Percentiles rank a stretch among this genome's conserved stretches.
These are phyloP conservation scores for Acanthamoeba sp. DNA, from an alignment of 208 protist genomes.

Conservation along the genomic window DNA sequence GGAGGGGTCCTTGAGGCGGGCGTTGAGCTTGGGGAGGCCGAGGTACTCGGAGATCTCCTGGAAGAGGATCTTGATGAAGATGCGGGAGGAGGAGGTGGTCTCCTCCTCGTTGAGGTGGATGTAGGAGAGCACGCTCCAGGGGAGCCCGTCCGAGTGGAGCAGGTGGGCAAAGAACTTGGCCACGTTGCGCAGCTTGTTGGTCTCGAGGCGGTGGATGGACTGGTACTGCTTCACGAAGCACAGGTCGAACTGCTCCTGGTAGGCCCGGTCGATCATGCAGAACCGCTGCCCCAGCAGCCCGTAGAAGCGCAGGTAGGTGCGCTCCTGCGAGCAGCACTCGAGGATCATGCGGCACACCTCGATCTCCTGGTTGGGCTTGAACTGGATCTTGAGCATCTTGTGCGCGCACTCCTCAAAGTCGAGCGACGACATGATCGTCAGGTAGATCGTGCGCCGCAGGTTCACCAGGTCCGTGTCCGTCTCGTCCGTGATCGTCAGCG, in stretches of 20 bases:
- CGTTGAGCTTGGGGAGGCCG: conserved; percentile 87
- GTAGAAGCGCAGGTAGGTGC: conserved; percentile 96
- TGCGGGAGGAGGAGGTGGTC: conserved; percentile 93
- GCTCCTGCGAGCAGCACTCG: conserved; percentile 98
- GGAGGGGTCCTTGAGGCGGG: conserved; percentile 87
- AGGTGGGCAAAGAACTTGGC: conserved; percentile 98
- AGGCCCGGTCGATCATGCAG: conserved; percentile 93
- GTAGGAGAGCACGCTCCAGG: conserved; percentile 92
- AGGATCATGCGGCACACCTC: conserved; percentile 98
- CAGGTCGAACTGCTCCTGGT: conserved; percentile 80
- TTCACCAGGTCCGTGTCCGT: conserved; percentile 94
- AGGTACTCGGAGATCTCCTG: conserved; percentile 89
- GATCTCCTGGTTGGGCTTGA: conserved; percentile 84
- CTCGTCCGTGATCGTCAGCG: conserved; percentile 83
- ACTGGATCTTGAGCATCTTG: conserved; percentile 96
- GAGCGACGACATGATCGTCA: conserved; percentile 98
- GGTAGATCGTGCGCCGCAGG: conserved; percentile 97
- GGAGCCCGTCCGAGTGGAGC: conserved; percentile 95
- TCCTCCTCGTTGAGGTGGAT: conserved; percentile 92
- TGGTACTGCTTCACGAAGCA: conserved; percentile 91
- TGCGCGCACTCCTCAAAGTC: conserved; percentile 98
- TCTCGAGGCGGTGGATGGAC: conserved; percentile 95
- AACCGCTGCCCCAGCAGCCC: conserved; percentile 97
- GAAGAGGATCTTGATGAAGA: conserved; percentile 96
- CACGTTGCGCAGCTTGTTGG: conserved; percentile 98